Percentiles rank a stretch among this genome's conserved stretches.
These are phyloP conservation scores for Geranomyces michiganensis DNA, from an alignment of 192 early-diverging fungal species.

Conservation along the genomic window DNA sequence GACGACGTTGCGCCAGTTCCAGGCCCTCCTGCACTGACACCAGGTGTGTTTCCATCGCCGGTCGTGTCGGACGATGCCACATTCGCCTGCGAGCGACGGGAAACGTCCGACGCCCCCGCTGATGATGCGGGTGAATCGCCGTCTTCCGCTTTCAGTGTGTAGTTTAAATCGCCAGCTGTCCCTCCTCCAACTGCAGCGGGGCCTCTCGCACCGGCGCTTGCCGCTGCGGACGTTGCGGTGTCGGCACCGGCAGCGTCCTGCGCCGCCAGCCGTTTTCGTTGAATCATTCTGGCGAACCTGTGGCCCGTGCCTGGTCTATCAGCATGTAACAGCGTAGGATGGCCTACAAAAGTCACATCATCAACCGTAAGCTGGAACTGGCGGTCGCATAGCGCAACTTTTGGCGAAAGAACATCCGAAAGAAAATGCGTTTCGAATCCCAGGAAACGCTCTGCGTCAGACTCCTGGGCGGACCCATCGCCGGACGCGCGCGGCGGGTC, in stretches of 20 bases:
- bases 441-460: conserved; percentile 43
- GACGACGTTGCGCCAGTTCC: neutral
- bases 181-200: neutral
- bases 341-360: conserved; percentile 75
- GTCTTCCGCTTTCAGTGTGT: neutral
- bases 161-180: neutral
- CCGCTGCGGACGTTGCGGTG: neutral
- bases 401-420: conserved; percentile 87
- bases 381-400: conserved; percentile 74
- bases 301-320: conserved; percentile 61
- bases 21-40: neutral
- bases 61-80: neutral
- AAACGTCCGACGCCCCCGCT: neutral
- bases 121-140: neutral
- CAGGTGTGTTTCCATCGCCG: neutral
- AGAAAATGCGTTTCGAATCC: conserved; percentile 77
- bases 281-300: conserved; percentile 45
- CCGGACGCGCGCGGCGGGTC: neutral
- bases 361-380: conserved; percentile 88
- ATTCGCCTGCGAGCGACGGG: neutral
- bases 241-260: conserved; percentile 28
- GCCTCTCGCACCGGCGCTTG: neutral
- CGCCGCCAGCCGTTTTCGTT: conserved; percentile 39
- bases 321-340: conserved; percentile 67
- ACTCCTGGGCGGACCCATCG: conserved; percentile 18